Conservation (phyloP, 495 filamentous ascomycete genomes). For the Daldinia bambusicola region DNA sequence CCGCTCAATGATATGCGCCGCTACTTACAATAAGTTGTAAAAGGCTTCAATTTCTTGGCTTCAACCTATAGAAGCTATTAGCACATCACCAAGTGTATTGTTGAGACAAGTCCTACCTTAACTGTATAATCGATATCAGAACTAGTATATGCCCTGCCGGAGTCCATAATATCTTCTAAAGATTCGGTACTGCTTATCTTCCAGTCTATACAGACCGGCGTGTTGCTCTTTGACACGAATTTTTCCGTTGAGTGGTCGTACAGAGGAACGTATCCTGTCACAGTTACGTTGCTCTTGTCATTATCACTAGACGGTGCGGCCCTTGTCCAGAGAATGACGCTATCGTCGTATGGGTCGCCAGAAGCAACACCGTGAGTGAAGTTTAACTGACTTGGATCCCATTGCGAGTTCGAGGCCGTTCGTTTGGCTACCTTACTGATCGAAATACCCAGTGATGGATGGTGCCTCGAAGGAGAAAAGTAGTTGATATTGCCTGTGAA, state of each 20-base stretch:
- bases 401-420: slow-evolving; percentile 49
- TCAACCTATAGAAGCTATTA: slow-evolving; percentile 58
- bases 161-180: slow-evolving; percentile 53
- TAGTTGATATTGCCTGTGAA: slow-evolving; percentile 67
- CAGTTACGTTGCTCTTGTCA: slow-evolving; percentile 64
- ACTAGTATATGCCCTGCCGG: slow-evolving; percentile 67
- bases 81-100: not conserved
- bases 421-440: slow-evolving; percentile 57
- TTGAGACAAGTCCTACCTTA: slow-evolving; percentile 54
- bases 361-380: slow-evolving; percentile 72
- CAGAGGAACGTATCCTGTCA: slow-evolving; percentile 63
- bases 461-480: slow-evolving; percentile 66
- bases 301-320: slow-evolving; percentile 62
- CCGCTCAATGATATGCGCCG: not conserved
- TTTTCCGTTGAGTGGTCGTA: slow-evolving; percentile 66
- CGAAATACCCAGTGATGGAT: slow-evolving; percentile 66
- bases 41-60: slow-evolving; percentile 65
- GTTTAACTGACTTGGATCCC: slow-evolving; percentile 58
- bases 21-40: slow-evolving; percentile 62
- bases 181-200: slow-evolving; percentile 51
- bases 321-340: slow-evolving; percentile 74
- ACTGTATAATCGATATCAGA: slow-evolving; percentile 75
- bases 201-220: slow-evolving; percentile 69
- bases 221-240: slow-evolving; percentile 61
- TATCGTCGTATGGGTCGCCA: slow-evolving; percentile 70